Percentiles rank a stretch among this genome's conserved stretches.
Evolutionary conservation across 805 yeast species (phyloP).

Genomic region (Suhomyces prunicola): DNA sequence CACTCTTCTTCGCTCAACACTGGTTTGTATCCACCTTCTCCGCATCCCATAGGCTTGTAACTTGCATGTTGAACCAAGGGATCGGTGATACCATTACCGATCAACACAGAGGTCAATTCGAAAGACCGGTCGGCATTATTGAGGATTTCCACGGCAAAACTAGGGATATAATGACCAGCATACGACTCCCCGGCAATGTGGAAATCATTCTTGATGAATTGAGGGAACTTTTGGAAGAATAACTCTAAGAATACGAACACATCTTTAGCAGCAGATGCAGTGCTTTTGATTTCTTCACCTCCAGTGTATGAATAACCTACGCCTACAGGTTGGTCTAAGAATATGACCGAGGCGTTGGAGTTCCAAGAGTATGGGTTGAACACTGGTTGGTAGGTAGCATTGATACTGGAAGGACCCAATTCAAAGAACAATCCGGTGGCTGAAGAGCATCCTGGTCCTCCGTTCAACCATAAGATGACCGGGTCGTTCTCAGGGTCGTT

Average conservation of each 20-base stretch:
- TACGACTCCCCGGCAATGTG: constrained; percentile 27
- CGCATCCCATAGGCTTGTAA: constrained; percentile 46
- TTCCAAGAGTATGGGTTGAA: constrained; percentile 30
- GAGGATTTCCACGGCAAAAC: constrained; percentile 21
- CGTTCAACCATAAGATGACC: constrained; percentile 32
- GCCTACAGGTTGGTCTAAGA: constrained; percentile 27
- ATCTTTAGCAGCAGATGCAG: constrained; percentile 20
- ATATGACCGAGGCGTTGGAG: constrained; percentile 25
- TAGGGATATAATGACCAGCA: constrained; percentile 26
- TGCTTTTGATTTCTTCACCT: constrained; percentile 13
- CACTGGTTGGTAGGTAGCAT: constrained; percentile 20
- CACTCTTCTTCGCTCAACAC: constrained; percentile 33
- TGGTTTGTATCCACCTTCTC: constrained; percentile 42
- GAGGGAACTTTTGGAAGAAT: constrained; percentile 24
- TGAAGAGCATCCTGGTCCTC: constrained; percentile 34
- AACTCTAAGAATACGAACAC: constrained; percentile 22
- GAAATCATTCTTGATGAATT: constrained; percentile 17
- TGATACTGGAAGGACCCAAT: constrained; percentile 27
- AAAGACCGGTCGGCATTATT: constrained; percentile 20
- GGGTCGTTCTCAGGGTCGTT: constrained; percentile 32
- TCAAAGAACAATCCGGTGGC: constrained; percentile 29
- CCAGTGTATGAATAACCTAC: constrained; percentile 23
- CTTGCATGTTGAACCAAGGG: constrained; percentile 37
- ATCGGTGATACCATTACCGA: constrained; percentile 47
- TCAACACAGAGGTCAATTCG: constrained; percentile 37